phyloP scores from a whole-genome alignment of 2,329 filamentous ascomycete species.

The Fusarium miscanthi region DNA sequence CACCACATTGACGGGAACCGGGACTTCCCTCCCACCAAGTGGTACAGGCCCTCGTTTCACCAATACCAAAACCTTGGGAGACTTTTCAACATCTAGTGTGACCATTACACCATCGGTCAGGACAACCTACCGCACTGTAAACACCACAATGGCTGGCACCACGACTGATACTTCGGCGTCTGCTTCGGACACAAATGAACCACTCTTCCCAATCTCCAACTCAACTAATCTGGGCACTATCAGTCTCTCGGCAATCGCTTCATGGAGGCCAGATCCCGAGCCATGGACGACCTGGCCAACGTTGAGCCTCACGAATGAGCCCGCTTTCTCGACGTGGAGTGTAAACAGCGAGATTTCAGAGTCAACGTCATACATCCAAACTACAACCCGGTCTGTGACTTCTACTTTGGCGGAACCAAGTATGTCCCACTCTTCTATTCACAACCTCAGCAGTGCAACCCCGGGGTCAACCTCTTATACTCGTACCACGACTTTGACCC shows the following conservation, averaged over 20 bases:
- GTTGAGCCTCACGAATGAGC: slow-evolving; percentile 16
- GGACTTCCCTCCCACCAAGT: slow-evolving; percentile 9
- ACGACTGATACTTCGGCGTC: slow-evolving; percentile 7
- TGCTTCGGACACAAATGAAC: slow-evolving; percentile 9
- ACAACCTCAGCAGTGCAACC: slow-evolving; percentile 30
- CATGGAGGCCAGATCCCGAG: slow-evolving; percentile 9
- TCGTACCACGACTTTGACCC: slow-evolving; percentile 12
- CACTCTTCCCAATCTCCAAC: slow-evolving; percentile 29
- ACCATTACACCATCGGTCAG: background rate
- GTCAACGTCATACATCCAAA: slow-evolving; percentile 13
- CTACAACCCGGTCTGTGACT: slow-evolving; percentile 12
- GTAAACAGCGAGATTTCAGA: slow-evolving; percentile 13
- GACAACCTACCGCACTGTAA: slow-evolving; percentile 12
- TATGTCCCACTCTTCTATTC: slow-evolving; percentile 7
- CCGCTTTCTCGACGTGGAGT: slow-evolving; percentile 22
- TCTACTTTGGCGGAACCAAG: slow-evolving; percentile 7
- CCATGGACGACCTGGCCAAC: slow-evolving; percentile 30
- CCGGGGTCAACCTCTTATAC: slow-evolving; percentile 16
- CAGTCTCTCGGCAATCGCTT: slow-evolving; percentile 11
- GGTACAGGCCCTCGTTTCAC: slow-evolving; percentile 6
- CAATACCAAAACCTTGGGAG: background rate
- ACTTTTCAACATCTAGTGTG: background rate
- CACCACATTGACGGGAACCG: slow-evolving; percentile 21
- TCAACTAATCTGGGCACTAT: slow-evolving; percentile 14
- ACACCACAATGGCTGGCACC: slow-evolving; percentile 6